Percentiles rank a stretch among this genome's conserved stretches.
Conservation (phyloP, 73 alveolate species). For the Diophrys appendiculata region DNA sequence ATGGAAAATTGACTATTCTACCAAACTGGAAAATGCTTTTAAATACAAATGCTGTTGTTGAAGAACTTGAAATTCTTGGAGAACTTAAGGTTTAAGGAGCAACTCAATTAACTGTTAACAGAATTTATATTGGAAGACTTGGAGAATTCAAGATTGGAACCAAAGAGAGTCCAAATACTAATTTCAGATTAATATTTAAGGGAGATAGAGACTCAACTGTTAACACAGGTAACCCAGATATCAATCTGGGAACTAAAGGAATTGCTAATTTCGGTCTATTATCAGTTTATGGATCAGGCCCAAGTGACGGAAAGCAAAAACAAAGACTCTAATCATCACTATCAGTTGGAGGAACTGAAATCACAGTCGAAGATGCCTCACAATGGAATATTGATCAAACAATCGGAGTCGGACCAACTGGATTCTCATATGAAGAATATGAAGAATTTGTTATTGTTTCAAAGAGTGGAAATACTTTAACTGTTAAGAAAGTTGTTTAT, state of each 20-base stretch:
- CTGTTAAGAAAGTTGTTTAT: background rate
- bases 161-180: background rate
- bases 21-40: background rate
- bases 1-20: background rate
- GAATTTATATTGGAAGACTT: conserved; percentile 36
- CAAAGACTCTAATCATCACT: background rate
- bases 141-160: background rate
- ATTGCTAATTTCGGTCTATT: conserved; percentile 26
- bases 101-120: background rate
- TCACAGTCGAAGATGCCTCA: conserved; percentile 2
- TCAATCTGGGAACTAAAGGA: conserved; percentile 52
- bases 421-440: background rate
- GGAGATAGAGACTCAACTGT: conserved; percentile 1
- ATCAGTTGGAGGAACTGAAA: background rate
- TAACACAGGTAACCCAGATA: background rate
- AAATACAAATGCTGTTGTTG: too few species aligned
- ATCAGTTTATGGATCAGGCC: conserved; percentile 23
- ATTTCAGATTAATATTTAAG: background rate
- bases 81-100: background rate
- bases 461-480: background rate
- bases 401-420: conserved; percentile 21
- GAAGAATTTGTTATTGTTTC: conserved; percentile 5
- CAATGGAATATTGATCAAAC: conserved; percentile 21
- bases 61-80: background rate
- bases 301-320: background rate